These are phyloP conservation scores for Nymphaea colorata DNA, from an alignment of 164 flowering plant genomes.

Conservation along the genomic window DNA sequence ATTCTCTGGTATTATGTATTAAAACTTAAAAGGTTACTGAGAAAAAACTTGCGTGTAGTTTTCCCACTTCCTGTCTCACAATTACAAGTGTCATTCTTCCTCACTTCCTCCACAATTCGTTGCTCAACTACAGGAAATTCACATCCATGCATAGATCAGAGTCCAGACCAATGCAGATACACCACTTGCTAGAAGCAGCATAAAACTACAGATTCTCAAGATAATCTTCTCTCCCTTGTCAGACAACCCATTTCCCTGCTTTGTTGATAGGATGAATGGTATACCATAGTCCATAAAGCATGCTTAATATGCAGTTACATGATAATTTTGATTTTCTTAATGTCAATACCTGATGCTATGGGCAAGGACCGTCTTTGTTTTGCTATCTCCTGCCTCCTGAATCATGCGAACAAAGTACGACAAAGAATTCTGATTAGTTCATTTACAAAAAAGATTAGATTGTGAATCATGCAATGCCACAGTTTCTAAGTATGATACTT, in stretches of 20 bases:
- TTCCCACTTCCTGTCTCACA: constrained; percentile 99
- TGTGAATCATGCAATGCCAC: no score
- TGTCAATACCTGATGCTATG: constrained; percentile 54
- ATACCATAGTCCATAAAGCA: neutral
- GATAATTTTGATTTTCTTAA: no score
- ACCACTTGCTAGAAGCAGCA: no score
- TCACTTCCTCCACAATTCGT: constrained; percentile 64
- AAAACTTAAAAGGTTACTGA: no score
- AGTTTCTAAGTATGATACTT: no score
- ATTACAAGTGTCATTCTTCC: constrained; percentile 61
- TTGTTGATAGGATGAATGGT: neutral
- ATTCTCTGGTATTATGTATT: no score
- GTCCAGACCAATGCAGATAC: neutral
- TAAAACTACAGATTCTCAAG: no score
- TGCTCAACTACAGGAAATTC: constrained; percentile 38
- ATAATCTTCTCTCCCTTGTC: neutral
- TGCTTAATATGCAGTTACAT: neutral
- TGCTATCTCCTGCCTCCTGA: constrained; percentile 44
- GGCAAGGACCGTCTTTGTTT: constrained; percentile 72
- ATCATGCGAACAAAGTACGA: neutral
- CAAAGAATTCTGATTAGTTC: no score
- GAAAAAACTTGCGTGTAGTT: constrained; percentile 67
- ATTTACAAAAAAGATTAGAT: no score
- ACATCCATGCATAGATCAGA: neutral
- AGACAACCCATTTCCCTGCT: neutral